Percentiles rank a stretch among this genome's conserved stretches.
These are phyloP conservation scores for Fusarium humuli DNA, from an alignment of 2,329 filamentous ascomycete species.

Conservation along the genomic window DNA sequence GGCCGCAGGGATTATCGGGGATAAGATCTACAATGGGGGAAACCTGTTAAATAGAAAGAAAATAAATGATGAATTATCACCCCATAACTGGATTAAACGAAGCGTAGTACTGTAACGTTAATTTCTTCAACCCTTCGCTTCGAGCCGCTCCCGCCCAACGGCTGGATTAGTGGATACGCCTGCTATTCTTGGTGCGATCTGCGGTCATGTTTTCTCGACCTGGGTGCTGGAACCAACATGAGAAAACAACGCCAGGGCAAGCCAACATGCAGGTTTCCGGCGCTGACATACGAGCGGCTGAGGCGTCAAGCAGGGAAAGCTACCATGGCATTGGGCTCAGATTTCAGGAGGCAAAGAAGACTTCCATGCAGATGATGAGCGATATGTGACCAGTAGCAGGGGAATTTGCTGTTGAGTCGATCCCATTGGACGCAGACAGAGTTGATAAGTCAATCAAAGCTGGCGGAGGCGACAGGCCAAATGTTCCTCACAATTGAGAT, in stretches of 20 bases:
- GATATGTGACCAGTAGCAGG: background rate
- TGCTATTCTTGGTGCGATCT: background rate
- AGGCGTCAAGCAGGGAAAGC: background rate
- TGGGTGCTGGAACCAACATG: background rate
- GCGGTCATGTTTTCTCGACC: background rate
- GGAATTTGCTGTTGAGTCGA: background rate
- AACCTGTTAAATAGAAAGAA: no score
- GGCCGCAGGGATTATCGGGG: no score
- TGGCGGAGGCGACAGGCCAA: rapidly evolving
- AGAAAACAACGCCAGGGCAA: background rate
- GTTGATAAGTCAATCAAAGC: background rate
- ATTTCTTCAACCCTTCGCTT: background rate
- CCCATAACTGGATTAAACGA: no score
- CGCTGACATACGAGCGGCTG: no score
- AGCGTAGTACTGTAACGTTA: background rate
- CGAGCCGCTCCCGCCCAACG: background rate
- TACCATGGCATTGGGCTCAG: background rate
- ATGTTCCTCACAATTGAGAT: background rate
- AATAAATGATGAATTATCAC: no score
- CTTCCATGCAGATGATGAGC: background rate
- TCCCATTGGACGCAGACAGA: background rate
- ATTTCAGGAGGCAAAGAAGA: background rate
- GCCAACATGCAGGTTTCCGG: background rate
- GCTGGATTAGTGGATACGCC: background rate
- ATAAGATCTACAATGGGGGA: no score